Evolutionary conservation across 768 basidiomycete species (phyloP), one percentile per base, ranked within the genome.

Genomic region (Lactifluus rugatus): DNA sequence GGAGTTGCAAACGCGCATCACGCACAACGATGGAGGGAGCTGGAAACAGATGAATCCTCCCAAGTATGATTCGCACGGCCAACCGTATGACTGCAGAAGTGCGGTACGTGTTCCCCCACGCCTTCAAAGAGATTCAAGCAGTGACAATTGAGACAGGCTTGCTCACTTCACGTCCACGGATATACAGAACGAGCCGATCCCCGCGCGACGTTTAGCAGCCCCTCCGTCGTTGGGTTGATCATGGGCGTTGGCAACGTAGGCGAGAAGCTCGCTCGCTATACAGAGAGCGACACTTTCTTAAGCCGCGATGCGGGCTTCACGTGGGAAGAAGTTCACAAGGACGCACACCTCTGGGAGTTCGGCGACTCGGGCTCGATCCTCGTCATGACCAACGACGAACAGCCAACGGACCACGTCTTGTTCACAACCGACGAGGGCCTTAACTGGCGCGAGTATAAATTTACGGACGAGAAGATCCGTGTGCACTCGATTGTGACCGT

Each of bases 321-420:
- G 0, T 99, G 96, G 96, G 84, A 96, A 69, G 96, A 99, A 73
- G 87, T 99, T 0, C 93, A 93, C 75, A 99, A 99, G 69, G 94
- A 95, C 64, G 95, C 96, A 0, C 89, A 98, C 68, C 77, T 97
- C 39, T 99, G 92, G 93, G 93, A 94, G 69, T 98, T 95, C 65
- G 95, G 95, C 28, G 96, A 98, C 73, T 95, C 91, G 0, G 96
- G 96, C 5, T 93, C 94, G 1, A 78, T 99, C 57, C 78, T 98
- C 36, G 76, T 99, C 64, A 86, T 99, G 74, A 92, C 83, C 45
- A 97, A 98, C 70, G 96, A 99, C 70, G 95, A 98, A 69, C 87
- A 87, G 58, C 81, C 93, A 0, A 94, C 90, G 2, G 89, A 96
- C 66, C 85, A 88, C 61, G 79, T 98, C 45, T 70, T 94, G 62